Base-by-base conservation (phyloP, 169 alveolate genomes). In the Plasmodium billcollinsi region DNA sequence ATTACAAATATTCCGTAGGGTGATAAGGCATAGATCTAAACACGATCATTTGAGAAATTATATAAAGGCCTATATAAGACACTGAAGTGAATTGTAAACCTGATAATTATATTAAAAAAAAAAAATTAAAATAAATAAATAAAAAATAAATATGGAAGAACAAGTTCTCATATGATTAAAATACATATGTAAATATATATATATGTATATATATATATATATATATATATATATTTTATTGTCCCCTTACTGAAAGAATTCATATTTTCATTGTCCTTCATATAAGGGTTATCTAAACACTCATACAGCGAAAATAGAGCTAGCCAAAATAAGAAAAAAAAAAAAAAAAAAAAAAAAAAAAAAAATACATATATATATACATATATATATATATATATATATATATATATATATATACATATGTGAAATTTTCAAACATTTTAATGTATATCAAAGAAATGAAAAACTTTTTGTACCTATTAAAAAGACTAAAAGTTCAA, bases 1-100 rank as follows among this genome's bases (percentile, higher is more conserved):
- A 54, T 63, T 18, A 76, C 89, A 76, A 50, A 49, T 76, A 76
- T 76, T 76, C 89, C 70, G 66, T n/a, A n/a, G 89, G 89, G n/a
- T 76, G 74, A 49, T 76, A 76, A 11, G 89, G 89, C 20, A 76
- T 63, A 21, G 74, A 20, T 50, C 63, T 76, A 43, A 76, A 76
- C 5, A 70, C 21, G 20, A 52, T 15, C 8, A 47, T 15, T 33
- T 76, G 74, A 12, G 89, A 63, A 63, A 58, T 76, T 11, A 21
- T 24, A 58, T 76, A 65, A 18, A 76, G 39, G 50, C 89, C 89
- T 15, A 76, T 76, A 45, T 63, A 76, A 21, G 67, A 47, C 49
- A 76, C 76, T 24, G 89, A 76, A 18, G 59, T 24, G 33, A 76
- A 76, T 65, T 63, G 75, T 39, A 65, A 49, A 39, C 76, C 89